Base-by-base conservation (phyloP, 768 basidiomycete genomes). In the Lactarius vividus region DNA sequence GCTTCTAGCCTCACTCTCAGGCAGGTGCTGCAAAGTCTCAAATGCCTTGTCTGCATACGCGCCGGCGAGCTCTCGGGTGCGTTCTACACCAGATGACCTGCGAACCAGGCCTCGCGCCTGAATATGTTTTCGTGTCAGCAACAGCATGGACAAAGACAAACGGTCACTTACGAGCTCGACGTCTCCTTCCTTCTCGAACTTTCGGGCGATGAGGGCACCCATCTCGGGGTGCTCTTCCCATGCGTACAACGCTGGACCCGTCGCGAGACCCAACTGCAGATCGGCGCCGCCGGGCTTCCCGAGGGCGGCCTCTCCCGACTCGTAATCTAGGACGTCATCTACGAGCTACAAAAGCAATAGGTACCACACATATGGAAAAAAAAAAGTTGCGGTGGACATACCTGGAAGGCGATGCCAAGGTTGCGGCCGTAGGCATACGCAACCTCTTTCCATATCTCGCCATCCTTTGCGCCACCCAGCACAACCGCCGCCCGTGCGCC, bases 321-420 rank as follows among this genome's bases (percentile, higher is more conserved):
- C 91, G 73, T 94, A 98, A 78, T 98, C 97, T 3, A 99, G 80
- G 40, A 95, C 84, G 73, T 99, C 97, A 74, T 99, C 97, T 57
- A 98, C 89, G 11, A 99, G 88, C 94, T 96, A 72, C 20, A 33
- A 57, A 37, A 31, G 26, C 49, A 7, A 18, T 7, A 28, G 54
- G n/a, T 10, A 37, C 28, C 68, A 61, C 28, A 26, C 57, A n/a
- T 37, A 59, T 52, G 23, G 28, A 20, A 2, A 53, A 42, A 52
- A 31, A 1, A 46, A 8, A 18, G 26, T 55, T n/a, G 10, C 28
- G 20, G 59, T 18, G 20, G 5, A 28, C 65, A 54, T 68, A 94
- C 94, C 84, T 97, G 96, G 79, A 98, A 97, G n/a, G 95, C 93
- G 67, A 96, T 91, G 3, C 95, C 94, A 20, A 96, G 72, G 77